Conservation (phyloP, 2,329 filamentous ascomycete genomes). For the Didymosphaeria variabile region DNA sequence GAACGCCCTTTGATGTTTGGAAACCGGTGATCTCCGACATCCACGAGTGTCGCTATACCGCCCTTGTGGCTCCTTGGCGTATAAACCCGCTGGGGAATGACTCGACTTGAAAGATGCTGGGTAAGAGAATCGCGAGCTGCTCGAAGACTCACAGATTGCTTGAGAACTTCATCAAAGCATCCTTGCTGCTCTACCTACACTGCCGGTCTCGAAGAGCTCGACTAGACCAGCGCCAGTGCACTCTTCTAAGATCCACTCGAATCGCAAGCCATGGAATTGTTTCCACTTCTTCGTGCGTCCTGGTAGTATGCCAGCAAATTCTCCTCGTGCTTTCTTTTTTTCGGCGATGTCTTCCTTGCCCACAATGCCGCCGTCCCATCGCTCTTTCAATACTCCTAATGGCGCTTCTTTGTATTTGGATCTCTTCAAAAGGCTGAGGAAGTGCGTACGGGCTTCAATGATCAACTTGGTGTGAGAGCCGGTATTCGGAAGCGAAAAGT, state of each 20-base stretch:
- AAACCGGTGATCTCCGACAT: neutral
- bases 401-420: conserved; percentile 71
- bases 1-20: neutral
- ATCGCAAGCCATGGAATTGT: conserved; percentile 73
- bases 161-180: conserved; percentile 14
- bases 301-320: conserved; percentile 66
- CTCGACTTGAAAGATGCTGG: neutral
- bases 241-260: conserved; percentile 76
- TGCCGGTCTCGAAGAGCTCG: conserved; percentile 78
- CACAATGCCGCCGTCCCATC: conserved; percentile 74
- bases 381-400: conserved; percentile 68
- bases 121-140: neutral
- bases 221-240: conserved; percentile 74
- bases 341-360: conserved; percentile 56
- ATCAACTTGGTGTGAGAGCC: conserved; percentile 74
- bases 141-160: neutral
- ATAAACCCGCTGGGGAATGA: neutral
- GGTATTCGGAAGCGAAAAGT: conserved; percentile 71
- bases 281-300: conserved; percentile 75
- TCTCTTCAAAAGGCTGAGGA: conserved; percentile 67
- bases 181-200: conserved; percentile 72
- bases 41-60: neutral
- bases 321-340: conserved; percentile 63
- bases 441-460: conserved; percentile 67
- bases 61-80: neutral